Evolutionary conservation across 331 rosid species (phyloP).

Genomic region (Malus hybrid): DNA sequence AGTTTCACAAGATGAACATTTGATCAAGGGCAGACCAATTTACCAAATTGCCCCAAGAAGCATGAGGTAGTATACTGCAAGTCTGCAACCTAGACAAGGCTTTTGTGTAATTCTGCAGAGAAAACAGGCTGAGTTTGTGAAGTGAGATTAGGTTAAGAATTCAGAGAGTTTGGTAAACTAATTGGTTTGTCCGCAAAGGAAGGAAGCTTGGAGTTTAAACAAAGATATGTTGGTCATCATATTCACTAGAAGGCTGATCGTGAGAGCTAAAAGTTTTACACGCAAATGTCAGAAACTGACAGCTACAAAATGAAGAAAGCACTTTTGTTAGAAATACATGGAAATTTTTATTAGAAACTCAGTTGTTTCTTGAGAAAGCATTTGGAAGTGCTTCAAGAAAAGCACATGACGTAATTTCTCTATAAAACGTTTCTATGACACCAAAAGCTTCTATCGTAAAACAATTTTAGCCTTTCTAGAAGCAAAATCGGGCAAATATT

Average conservation of each 20-base stretch:
- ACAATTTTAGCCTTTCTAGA: no score
- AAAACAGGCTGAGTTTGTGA: constrained; percentile 6
- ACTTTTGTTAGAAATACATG: no score
- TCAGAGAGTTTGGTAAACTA: not conserved
- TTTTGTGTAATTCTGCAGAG: constrained; percentile 20
- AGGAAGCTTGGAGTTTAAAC: constrained; percentile 75
- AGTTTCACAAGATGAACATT: no score
- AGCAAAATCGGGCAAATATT: no score
- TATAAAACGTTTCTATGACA: no score
- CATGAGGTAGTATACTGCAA: not conserved
- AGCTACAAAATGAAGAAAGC: not conserved
- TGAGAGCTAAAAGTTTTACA: constrained; percentile 17
- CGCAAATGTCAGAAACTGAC: constrained; percentile 2
- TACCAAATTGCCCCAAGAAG: not conserved
- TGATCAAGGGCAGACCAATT: not conserved
- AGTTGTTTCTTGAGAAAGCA: no score
- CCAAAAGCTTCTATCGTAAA: no score
- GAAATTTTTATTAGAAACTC: no score
- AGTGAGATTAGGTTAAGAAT: not conserved
- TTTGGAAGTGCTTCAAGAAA: no score
- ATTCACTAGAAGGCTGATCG: constrained; percentile 5
- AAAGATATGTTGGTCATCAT: constrained; percentile 27
- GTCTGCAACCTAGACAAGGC: not conserved
- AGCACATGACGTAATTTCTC: no score
- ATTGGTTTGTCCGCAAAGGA: constrained; percentile 58